Evolutionary conservation across 1,284 basidiomycete species (phyloP).

Genomic region (Ceratobasidium papillatum): DNA sequence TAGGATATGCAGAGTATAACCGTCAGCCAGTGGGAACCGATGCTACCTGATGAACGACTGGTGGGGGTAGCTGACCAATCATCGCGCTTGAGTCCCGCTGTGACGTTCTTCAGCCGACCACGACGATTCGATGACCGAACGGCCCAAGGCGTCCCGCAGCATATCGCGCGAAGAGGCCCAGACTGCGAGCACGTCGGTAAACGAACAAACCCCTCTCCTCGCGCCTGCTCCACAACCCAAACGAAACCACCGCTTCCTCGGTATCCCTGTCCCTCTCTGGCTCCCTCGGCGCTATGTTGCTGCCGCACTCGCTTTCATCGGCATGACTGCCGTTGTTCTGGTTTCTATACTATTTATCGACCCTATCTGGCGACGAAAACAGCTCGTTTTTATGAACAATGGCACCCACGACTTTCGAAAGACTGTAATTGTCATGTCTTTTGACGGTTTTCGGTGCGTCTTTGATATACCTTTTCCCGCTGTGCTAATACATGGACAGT

Average conservation of each 20-base stretch:
- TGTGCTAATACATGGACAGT: slow-evolving; percentile 53
- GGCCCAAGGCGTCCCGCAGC: not conserved
- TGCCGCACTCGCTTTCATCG: slow-evolving; percentile 11
- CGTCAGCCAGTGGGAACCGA: no score
- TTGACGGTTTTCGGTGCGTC: slow-evolving; percentile 81
- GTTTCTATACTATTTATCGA: slow-evolving; percentile 27
- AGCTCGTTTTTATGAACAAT: slow-evolving; percentile 54
- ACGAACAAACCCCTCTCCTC: slow-evolving; percentile 24
- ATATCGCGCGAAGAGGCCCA: slow-evolving; percentile 6
- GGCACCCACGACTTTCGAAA: slow-evolving; percentile 80
- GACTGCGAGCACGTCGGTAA: not conserved
- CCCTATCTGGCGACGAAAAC: slow-evolving; percentile 29
- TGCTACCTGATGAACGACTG: not conserved
- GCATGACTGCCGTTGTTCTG: slow-evolving; percentile 3
- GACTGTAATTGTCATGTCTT: slow-evolving; percentile 84
- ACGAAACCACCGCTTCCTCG: slow-evolving; percentile 19
- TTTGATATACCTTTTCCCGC: not conserved
- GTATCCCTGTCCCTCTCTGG: slow-evolving; percentile 21
- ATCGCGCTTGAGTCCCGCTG: not conserved
- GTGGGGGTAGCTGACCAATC: not conserved
- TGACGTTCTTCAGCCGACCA: not conserved
- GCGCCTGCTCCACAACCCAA: not conserved
- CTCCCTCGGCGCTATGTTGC: slow-evolving; percentile 33
- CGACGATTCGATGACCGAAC: not conserved
- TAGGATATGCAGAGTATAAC: no score